Base-by-base conservation (phyloP, 164 flowering plant species). In the Warburgia ugandensis region DNA sequence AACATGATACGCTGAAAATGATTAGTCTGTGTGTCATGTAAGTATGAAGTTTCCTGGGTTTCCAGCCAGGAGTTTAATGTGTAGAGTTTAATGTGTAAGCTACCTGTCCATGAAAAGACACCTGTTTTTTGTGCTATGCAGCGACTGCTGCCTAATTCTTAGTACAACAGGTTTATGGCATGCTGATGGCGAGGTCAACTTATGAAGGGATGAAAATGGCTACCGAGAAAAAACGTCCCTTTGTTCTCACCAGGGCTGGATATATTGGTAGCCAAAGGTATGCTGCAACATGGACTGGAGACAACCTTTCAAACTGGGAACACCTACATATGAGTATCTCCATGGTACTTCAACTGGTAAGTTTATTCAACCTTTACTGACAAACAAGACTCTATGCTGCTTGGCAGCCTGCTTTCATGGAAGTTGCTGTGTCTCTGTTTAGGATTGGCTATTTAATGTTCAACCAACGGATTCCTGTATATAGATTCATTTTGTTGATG, bases 241-340 rank as follows among this genome's bases (percentile, higher is more conserved):
- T 91, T 71, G 97, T 91, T 58, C 90, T 91, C 54, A 84, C 96
- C 0, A 75, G 97, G 73, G 97, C 97, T 66, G 96, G 96, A 44
- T 91, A 75, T 72, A 55, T 77, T 20, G 95, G 97, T 47, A 81
- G 87, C 72, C 98, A 91, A 63, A 76, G 86, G 55, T 84, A 83
- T 79, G 98, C 96, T 58, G 96, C 98, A 55, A 87, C 96, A 32
- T 91, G 98, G 98, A 87, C 96, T 14, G 98, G 98, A 19, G 98
- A 91, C 62, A 91, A 91, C 60, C 76, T 83, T 42, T 79, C 98
- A 39, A 83, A 63, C 26, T 91, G 96, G 98, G 92, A 91, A 67
- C 98, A 91, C 63, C 75, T 91, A 1, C 92, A 87, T 53, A 84
- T 91, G 95, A 81, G 90, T 56, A 67, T 91, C 54, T 61, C 96